These are phyloP conservation scores for Lachnellula hyalina DNA, from an alignment of 2,329 filamentous ascomycete species.

Conservation along the genomic window DNA sequence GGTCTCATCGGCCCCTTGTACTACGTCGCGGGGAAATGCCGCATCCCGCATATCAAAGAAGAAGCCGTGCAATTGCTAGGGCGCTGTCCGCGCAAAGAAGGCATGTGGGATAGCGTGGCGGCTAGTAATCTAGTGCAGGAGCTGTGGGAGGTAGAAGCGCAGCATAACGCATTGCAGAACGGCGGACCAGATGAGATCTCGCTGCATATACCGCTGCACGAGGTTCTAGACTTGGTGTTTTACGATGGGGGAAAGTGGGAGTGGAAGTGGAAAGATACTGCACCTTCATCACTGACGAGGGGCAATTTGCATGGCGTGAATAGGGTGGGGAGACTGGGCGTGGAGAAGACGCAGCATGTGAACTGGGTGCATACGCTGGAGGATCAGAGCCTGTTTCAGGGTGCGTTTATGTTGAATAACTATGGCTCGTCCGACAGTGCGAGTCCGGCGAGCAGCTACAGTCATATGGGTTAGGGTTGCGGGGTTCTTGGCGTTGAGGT, in stretches of 20 bases:
- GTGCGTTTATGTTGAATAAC: neutral
- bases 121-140: slow-evolving; percentile 17
- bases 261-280: slow-evolving; percentile 17
- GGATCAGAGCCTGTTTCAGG: neutral
- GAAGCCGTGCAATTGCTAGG: slow-evolving; percentile 23
- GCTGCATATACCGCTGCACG: slow-evolving; percentile 3
- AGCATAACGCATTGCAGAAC: slow-evolving; percentile 5
- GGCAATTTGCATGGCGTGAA: neutral
- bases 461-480: neutral
- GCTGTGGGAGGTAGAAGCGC: slow-evolving; percentile 24
- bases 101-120: slow-evolving; percentile 28
- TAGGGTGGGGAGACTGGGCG: neutral
- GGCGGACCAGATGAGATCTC: neutral
- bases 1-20: slow-evolving; percentile 28
- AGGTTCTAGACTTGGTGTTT: slow-evolving; percentile 18
- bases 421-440: neutral
- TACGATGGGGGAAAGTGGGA: slow-evolving; percentile 22
- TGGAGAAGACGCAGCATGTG: neutral
- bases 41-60: slow-evolving; percentile 5
- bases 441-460: neutral
- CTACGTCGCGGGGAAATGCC: slow-evolving; percentile 22
- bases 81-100: slow-evolving; percentile 25
- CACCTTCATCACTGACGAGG: neutral
- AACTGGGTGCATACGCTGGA: neutral
- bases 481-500: neutral